Base-by-base conservation (phyloP, 257 asterid genomes). In the Perilla frutescens region DNA sequence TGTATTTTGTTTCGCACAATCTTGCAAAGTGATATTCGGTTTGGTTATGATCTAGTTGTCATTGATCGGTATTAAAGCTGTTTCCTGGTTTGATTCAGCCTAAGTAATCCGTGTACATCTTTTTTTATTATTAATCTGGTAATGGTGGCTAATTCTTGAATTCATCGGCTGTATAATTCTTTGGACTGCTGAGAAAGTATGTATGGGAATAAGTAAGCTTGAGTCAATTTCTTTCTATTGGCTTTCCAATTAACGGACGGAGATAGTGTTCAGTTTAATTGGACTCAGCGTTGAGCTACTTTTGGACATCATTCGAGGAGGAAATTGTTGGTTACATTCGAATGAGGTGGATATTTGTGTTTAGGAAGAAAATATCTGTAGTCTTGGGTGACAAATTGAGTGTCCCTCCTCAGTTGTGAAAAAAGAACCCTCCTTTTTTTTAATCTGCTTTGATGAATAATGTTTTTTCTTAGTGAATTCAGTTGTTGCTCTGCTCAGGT, bases 401-500 rank as follows among this genome's bases (percentile, higher is more conserved):
- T 34, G 62, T 56, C 37, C 37, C 37, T 77, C 15, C 62, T n/a
- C 61, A 65, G 36, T 56, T 47, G 32, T 62, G 48, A 45, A 54
- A 15, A 44, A 34, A 61, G 9, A 10, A 7, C 49, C 14, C 11
- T 49, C 7, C 13, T 68, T 13, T 3, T 4, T 65, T 20, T 20
- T 20, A 20, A 0, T 57, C 9, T 58, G 15, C 66, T 53, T 15
- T 53, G 3, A 61, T 54, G 62, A 12, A 48, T 43, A 20, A 11
- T 45, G 44, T 66, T 58, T 8, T 43, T 73, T 29, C 51, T 48
- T 65, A 43, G 29, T 59, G 65, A 53, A n/a, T 65, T 58, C 64
- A 37, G 14, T 68, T 76, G 62, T 71, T 54, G 74, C 11, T 69
- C 44, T 66, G 63, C 43, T 73, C 80, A 82, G 86, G 66, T 41